These are phyloP conservation scores for Aspergillus brunneoviolaceus DNA, from an alignment of 2,329 filamentous ascomycete species.

Conservation along the genomic window DNA sequence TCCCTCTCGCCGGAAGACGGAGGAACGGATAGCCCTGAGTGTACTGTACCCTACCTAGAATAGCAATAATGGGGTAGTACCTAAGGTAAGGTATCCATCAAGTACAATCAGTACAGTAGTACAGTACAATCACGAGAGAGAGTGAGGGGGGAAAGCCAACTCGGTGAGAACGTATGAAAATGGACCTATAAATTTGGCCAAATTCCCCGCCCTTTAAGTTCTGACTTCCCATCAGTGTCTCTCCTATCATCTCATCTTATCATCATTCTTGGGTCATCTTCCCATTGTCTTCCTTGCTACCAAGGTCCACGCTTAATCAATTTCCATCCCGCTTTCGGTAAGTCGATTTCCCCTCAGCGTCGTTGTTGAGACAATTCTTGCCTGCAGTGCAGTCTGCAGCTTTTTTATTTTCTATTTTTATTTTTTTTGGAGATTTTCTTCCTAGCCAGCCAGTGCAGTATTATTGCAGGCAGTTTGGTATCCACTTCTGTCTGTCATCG, in stretches of 20 bases:
- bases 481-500: conserved; percentile 5
- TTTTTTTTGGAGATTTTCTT: background rate
- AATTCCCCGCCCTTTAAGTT: conserved; percentile 11
- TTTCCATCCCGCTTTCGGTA: conserved; percentile 9
- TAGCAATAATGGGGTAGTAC: too few species aligned
- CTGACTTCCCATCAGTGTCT: background rate
- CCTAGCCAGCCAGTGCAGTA: background rate
- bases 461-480: background rate
- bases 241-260: conserved; percentile 3
- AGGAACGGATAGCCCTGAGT: too few species aligned
- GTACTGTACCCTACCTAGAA: too few species aligned
- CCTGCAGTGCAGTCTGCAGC: background rate
- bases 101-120: too few species aligned
- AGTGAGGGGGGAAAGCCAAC: background rate
- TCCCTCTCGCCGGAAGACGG: too few species aligned
- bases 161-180: too few species aligned
- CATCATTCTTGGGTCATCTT: conserved; percentile 6
- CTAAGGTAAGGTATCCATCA: too few species aligned
- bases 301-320: background rate
- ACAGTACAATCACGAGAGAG: conserved; percentile 1
- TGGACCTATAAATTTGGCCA: conserved; percentile 20
- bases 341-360: background rate
- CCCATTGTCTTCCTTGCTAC: background rate
- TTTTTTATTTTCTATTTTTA: background rate
- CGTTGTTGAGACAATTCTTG: background rate